Evolutionary conservation across 192 early-diverging fungal genomes (phyloP).

Genomic region (Chytriomyces hyalinus): DNA sequence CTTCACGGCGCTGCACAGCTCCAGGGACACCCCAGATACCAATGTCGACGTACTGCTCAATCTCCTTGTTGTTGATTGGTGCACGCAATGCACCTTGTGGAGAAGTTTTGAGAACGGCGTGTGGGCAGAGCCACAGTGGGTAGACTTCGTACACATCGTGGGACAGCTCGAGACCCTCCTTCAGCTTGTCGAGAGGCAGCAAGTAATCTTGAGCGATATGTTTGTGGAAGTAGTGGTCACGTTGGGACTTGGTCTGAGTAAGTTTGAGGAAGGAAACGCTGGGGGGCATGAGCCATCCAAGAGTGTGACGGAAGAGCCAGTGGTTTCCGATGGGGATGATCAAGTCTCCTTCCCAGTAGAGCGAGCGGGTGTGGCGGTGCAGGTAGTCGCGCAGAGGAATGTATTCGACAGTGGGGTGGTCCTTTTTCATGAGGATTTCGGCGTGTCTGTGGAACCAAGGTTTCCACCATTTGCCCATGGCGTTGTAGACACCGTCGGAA

Average conservation of each 20-base stretch:
- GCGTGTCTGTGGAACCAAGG: slow-evolving; percentile 56
- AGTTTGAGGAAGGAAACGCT: slow-evolving; percentile 42
- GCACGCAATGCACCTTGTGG: slow-evolving; percentile 37
- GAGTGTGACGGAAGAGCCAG: slow-evolving; percentile 41
- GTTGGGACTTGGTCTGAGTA: slow-evolving; percentile 42
- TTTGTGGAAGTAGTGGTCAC: slow-evolving; percentile 40
- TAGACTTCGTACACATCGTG: slow-evolving; percentile 47
- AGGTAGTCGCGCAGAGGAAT: slow-evolving; percentile 52
- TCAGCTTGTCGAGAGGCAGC: slow-evolving; percentile 40
- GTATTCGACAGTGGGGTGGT: slow-evolving; percentile 46
- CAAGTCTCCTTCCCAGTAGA: slow-evolving; percentile 49
- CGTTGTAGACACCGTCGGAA: slow-evolving; percentile 37
- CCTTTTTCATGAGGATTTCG: slow-evolving; percentile 34
- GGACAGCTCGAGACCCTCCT: slow-evolving; percentile 41
- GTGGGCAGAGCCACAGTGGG: slow-evolving; percentile 48
- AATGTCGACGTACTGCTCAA: slow-evolving; percentile 49
- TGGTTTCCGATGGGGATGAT: slow-evolving; percentile 51
- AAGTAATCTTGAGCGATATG: slow-evolving; percentile 47
- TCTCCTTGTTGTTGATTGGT: slow-evolving; percentile 16
- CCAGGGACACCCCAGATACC: slow-evolving; percentile 50
- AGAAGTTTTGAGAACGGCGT: slow-evolving; percentile 37
- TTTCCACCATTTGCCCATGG: slow-evolving; percentile 45
- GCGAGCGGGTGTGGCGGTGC: slow-evolving; percentile 51
- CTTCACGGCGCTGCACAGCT: slow-evolving; percentile 25
- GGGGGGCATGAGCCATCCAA: slow-evolving; percentile 48